Conservation (phyloP, 805 yeast species). For the Saturnispora quitensis region DNA sequence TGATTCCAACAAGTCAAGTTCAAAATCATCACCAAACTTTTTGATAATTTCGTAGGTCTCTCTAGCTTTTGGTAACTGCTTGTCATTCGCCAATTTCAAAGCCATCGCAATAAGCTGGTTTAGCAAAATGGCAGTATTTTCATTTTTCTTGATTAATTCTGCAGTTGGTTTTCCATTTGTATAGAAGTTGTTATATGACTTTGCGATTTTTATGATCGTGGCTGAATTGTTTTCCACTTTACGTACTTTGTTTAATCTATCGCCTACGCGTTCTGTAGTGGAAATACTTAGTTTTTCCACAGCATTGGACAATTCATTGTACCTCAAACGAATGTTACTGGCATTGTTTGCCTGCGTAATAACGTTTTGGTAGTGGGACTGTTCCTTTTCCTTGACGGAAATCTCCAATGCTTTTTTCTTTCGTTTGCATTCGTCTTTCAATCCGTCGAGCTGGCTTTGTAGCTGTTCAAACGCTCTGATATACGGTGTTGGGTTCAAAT, state of each 20-base stretch:
- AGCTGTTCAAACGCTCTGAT: constrained; percentile 89
- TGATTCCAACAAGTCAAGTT: constrained; percentile 53
- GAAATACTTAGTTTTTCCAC: constrained; percentile 45
- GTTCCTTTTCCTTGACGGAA: constrained; percentile 52
- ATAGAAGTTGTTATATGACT: constrained; percentile 70
- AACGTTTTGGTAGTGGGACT: constrained; percentile 60
- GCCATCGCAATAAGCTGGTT: constrained; percentile 59
- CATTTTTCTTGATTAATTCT: constrained; percentile 38
- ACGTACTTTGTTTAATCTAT: constrained; percentile 55
- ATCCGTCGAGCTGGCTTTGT: constrained; percentile 54
- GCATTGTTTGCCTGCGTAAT: constrained; percentile 38
- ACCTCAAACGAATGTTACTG: constrained; percentile 36
- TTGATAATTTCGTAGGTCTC: constrained; percentile 41
- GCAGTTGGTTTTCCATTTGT: constrained; percentile 41
- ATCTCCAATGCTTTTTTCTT: constrained; percentile 44
- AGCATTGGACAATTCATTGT: constrained; percentile 40
- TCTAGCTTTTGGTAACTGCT: constrained; percentile 32
- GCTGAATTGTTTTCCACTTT: constrained; percentile 64
- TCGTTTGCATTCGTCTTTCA: constrained; percentile 46
- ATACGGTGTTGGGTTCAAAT: constrained; percentile 86
- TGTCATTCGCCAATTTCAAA: constrained; percentile 49
- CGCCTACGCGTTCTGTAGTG: constrained; percentile 62
- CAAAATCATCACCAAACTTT: constrained; percentile 70
- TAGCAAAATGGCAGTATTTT: constrained; percentile 54
- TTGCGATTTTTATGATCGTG: constrained; percentile 62